Percentiles rank a stretch among this genome's conserved stretches.
These are phyloP conservation scores for Apiospora phragmitis DNA, from an alignment of 2,329 filamentous ascomycete genomes.

Conservation along the genomic window DNA sequence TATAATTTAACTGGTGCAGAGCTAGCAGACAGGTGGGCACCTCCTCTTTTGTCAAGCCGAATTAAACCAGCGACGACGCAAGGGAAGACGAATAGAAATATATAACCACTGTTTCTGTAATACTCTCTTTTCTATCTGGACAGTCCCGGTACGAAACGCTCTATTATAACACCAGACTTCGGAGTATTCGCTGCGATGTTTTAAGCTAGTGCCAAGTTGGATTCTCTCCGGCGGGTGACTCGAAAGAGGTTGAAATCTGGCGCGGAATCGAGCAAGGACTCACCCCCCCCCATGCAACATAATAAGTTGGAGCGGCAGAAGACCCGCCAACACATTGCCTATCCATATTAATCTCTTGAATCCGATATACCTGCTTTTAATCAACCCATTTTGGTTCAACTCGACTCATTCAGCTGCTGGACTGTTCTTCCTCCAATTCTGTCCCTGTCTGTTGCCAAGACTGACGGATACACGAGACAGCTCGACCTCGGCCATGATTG, in stretches of 20 bases:
- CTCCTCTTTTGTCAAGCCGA: not conserved
- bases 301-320: not conserved
- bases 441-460: not conserved
- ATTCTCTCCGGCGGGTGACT: not conserved
- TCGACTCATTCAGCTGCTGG: not conserved
- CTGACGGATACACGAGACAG: not conserved
- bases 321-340: constrained; percentile 1
- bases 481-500: not conserved
- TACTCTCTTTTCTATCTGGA: not conserved
- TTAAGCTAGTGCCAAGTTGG: not conserved
- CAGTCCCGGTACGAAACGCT: not conserved
- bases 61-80: not conserved
- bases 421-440: not conserved
- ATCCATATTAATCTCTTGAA: constrained; percentile 7
- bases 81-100: not conserved
- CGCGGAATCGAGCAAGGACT: not conserved
- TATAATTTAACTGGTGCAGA: not conserved
- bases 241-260: not conserved
- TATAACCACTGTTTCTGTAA: no score
- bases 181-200: not conserved
- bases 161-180: not conserved
- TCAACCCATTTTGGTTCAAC: constrained; percentile 8
- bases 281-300: not conserved
- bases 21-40: not conserved
- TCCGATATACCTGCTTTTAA: constrained; percentile 7